Evolutionary conservation across 768 basidiomycete genomes (phyloP).

Genomic region (Strobilomyces confusus): DNA sequence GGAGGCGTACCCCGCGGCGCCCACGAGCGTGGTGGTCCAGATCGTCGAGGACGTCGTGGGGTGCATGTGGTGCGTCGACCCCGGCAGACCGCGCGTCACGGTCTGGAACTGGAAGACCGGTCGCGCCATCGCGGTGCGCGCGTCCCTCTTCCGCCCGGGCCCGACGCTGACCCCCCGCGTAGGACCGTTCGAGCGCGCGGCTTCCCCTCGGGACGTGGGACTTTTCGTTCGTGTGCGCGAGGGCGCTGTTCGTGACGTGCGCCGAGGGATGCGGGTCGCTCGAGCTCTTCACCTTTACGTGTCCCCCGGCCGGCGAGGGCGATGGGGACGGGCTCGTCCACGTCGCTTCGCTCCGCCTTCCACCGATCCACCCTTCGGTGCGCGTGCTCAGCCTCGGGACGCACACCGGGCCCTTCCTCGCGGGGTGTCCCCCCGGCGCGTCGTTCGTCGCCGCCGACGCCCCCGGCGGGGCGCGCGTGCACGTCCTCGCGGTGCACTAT

Average conservation of each 20-base stretch:
- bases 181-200: constrained; percentile 28
- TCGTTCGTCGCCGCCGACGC: constrained; percentile 28
- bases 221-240: constrained; percentile 46
- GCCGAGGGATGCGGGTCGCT: constrained; percentile 34
- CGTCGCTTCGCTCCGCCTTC: constrained; percentile 14
- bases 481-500: constrained; percentile 26
- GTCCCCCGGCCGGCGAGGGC: not conserved
- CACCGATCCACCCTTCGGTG: constrained; percentile 6
- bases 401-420: constrained; percentile 35
- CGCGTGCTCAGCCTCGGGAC: constrained; percentile 20
- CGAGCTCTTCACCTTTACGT: constrained; percentile 40
- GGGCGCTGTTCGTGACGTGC: constrained; percentile 42
- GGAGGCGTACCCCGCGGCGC: too few species aligned
- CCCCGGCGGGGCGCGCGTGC: constrained; percentile 21
- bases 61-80: constrained; percentile 37
- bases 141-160: too few species aligned
- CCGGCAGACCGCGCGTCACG: constrained; percentile 22
- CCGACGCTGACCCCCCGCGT: too few species aligned
- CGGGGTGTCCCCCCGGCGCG: constrained; percentile 17
- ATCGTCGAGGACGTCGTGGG: constrained; percentile 53
- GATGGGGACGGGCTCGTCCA: constrained; percentile 11
- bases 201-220: constrained; percentile 35
- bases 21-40: constrained; percentile 43
- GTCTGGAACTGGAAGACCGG: constrained; percentile 54
- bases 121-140: constrained; percentile 39